Base-by-base conservation (phyloP, 805 yeast genomes). In the Pichia occidentalis region DNA sequence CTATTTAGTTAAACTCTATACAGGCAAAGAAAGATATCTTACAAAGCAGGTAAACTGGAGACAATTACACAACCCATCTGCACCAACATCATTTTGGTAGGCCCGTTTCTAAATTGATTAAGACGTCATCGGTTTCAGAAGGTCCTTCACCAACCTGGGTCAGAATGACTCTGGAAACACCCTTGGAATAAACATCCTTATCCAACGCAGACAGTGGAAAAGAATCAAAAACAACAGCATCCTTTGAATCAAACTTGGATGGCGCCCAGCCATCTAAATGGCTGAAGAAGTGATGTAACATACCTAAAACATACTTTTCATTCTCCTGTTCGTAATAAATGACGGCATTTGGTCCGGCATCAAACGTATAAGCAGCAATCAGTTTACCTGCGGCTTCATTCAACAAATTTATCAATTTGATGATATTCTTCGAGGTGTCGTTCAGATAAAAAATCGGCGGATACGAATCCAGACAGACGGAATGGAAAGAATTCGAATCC, bases 261-360 rank as follows among this genome's bases (percentile, higher is more conserved):
- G 34, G 18, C 14, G 27, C n/a, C 90, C 96, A 88, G 14, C 95
- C 95, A 9, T 67, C 63, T 34, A 81, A 75, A 34, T 70, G 53
- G 34, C 62, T 60, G 53, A 86, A 79, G 46, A 74, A 69, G 40
- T 69, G 65, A 60, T 79, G 66, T 42, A 92, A 64, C 47, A 85
- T 68, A 4, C 87, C 80, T 50, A 90, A 71, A 6, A 92, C 78
- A 45, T 67, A 69, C n/a, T 63, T 51, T 62, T 87, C 95, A 61
- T 90, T 75, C 53, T 77, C 68, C 48, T 72, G 73, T 56, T 80
- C 77, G 58, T 92, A 92, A 65, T 92, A 92, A 44, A 92, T 73
- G 31, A 92, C 99, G 16, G 97, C 95, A 63, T 92, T 92, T 62
- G 99, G 98, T 57, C 99, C 99, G 23, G 99, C 99, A 61, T 92